Conservation (phyloP, 176 grass and related monocot species). For the Otatea glauca region DNA sequence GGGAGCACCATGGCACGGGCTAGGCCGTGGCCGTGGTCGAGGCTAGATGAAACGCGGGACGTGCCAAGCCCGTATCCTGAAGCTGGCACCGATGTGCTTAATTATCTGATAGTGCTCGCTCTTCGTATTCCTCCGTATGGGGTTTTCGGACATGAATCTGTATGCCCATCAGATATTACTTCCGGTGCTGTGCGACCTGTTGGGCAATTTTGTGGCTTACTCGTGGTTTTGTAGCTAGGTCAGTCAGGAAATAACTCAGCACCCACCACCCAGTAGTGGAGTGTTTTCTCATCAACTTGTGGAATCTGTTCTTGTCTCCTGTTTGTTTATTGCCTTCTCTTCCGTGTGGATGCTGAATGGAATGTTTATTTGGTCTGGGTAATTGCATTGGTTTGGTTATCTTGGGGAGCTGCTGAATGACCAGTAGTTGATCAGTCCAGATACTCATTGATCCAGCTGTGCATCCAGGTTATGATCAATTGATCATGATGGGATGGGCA, state of each 20-base stretch:
- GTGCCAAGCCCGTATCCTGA: conserved; percentile 1
- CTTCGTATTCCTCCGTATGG: neutral
- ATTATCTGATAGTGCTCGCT: conserved; percentile 36
- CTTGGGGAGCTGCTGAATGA: neutral
- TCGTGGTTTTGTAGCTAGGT: conserved; percentile 10
- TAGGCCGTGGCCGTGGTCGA: conserved; percentile 29
- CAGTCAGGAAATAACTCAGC: conserved; percentile 21
- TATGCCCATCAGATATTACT: neutral
- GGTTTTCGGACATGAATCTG: conserved; percentile 3
- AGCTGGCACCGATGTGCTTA: conserved; percentile 31
- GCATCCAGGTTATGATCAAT: too few relatives aligned
- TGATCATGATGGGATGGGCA: too few relatives aligned
- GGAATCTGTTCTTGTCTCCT: neutral
- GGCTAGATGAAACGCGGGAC: conserved; percentile 16
- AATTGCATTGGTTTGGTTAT: neutral
- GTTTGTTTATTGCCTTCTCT: neutral
- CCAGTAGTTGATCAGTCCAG: neutral
- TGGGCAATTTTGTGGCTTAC: neutral
- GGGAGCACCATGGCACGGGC: conserved; percentile 29
- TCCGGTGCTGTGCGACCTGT: conserved; percentile 19
- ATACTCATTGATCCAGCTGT: too few relatives aligned
- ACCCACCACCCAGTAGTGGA: conserved; percentile 30
- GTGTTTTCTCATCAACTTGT: neutral
- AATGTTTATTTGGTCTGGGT: neutral
- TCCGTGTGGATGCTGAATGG: neutral